phyloP scores from a whole-genome alignment of 2,329 filamentous ascomycete genomes.

The Neofusicoccum ribis region DNA sequence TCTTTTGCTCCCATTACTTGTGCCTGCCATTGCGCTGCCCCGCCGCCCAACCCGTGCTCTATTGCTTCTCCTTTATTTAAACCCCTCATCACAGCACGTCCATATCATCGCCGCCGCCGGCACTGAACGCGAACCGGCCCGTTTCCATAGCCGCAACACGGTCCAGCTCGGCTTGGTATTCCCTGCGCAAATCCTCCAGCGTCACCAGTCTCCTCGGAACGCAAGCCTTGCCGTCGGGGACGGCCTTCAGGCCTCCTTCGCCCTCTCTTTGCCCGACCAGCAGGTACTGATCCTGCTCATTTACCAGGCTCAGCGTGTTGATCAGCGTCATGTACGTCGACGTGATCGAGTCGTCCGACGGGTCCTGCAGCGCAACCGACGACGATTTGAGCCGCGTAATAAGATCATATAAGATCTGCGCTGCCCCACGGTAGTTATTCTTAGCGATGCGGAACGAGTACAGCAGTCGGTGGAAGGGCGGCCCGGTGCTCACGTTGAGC shows the following conservation, averaged over 20 bases:
- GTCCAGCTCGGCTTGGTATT: conserved; percentile 89
- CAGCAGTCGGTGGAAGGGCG: conserved; percentile 83
- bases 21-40: neutral
- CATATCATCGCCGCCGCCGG: conserved; percentile 23
- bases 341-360: conserved; percentile 58
- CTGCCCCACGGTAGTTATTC: conserved; percentile 80
- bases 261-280: conserved; percentile 40
- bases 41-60: neutral
- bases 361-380: conserved; percentile 40
- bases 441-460: conserved; percentile 87
- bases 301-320: conserved; percentile 86
- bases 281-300: conserved; percentile 81
- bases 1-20: neutral
- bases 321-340: conserved; percentile 87
- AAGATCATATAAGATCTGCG: conserved; percentile 57
- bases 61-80: conserved; percentile 10
- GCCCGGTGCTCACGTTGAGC: conserved; percentile 59
- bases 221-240: conserved; percentile 38
- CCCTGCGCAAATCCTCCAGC: conserved; percentile 79
- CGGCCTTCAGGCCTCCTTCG: conserved; percentile 23
- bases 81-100: conserved; percentile 17
- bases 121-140: conserved; percentile 79
- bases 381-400: conserved; percentile 52
- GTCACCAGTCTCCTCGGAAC: conserved; percentile 76
- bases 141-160: conserved; percentile 83